Percentiles rank a stretch among this genome's conserved stretches.
These are phyloP conservation scores for Tylopilus sp. DNA, from an alignment of 1,284 basidiomycete species.

Conservation along the genomic window DNA sequence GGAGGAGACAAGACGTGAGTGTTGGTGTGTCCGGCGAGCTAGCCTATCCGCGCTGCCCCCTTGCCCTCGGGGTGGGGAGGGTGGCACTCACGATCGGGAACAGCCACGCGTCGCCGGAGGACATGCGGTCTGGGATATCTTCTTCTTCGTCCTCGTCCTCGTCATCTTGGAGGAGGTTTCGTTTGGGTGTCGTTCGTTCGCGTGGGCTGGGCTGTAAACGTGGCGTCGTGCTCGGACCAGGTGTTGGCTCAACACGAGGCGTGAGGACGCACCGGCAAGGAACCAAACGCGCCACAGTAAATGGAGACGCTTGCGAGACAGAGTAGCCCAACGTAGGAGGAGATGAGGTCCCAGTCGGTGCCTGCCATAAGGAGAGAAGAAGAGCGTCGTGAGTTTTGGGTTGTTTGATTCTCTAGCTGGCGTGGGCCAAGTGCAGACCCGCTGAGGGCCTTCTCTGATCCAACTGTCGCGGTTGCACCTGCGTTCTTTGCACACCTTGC, in stretches of 20 bases:
- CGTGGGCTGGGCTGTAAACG: conserved; percentile 12
- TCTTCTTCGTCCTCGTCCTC: conserved; percentile 43
- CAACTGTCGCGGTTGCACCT: too few species aligned
- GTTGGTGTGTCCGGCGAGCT: not conserved
- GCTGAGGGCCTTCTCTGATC: too few species aligned
- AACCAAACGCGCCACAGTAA: conserved; percentile 63
- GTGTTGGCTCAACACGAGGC: not conserved
- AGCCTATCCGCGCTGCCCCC: not conserved
- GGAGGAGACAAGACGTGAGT: not conserved
- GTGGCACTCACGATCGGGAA: conserved; percentile 63
- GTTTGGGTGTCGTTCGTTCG: not conserved
- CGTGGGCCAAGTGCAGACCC: too few species aligned
- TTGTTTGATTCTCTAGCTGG: conserved; percentile 19
- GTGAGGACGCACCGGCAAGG: conserved; percentile 53
- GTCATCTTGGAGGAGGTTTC: conserved; percentile 19
- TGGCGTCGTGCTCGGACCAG: not conserved
- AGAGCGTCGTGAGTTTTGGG: conserved; percentile 13
- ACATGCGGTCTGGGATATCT: conserved; percentile 53
- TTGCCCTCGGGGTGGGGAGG: not conserved
- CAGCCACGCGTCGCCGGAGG: conserved; percentile 66
- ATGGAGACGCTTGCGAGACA: conserved; percentile 58
- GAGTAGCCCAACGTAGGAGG: conserved; percentile 65
- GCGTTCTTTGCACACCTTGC: too few species aligned
- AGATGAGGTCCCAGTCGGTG: conserved; percentile 56
- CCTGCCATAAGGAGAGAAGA: conserved; percentile 13